phyloP scores from a whole-genome alignment of 148 eudicot species.

The Agrostemma githago region DNA sequence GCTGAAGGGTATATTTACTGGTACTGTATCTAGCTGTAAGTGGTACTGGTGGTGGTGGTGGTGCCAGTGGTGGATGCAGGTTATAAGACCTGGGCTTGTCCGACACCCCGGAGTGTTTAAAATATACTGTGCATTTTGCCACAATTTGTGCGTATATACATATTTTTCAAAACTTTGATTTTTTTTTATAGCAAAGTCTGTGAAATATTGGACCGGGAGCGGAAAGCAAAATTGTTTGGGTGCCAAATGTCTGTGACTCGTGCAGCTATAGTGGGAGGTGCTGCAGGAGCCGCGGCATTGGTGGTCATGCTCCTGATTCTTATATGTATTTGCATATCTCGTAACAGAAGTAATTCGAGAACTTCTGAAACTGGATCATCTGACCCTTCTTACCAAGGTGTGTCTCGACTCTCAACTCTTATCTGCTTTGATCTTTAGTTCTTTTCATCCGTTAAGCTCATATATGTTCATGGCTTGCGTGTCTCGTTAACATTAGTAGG shows the following conservation, averaged over 20 bases:
- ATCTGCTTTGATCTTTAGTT: background rate
- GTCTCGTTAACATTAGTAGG: conserved; percentile 34
- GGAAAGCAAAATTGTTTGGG: background rate
- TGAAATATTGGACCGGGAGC: background rate
- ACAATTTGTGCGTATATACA: background rate
- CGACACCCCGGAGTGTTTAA: background rate
- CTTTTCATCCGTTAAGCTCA: conserved; percentile 1
- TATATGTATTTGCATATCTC: conserved; percentile 59
- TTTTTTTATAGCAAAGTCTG: background rate
- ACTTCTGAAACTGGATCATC: conserved; percentile 94
- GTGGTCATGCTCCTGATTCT: conserved; percentile 43
- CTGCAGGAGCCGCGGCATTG: conserved; percentile 97
- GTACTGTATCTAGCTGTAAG: conserved; percentile 36
- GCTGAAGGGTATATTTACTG: conserved; percentile 30
- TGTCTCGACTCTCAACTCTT: background rate
- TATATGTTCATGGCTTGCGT: background rate
- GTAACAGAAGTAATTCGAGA: conserved; percentile 47
- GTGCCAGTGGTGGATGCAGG: background rate
- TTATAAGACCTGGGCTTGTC: background rate
- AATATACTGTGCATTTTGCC: background rate
- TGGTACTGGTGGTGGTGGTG: conserved; percentile 24
- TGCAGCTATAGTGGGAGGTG: conserved; percentile 91
- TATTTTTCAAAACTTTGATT: too few relatives aligned
- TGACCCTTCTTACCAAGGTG: conserved; percentile 82
- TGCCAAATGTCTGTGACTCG: conserved; percentile 83